A percentile compares a stretch with the other conserved stretches of the same genome.
These are phyloP conservation scores for Staphylotrichum tortipilum DNA, from an alignment of 495 filamentous ascomycete species.

Conservation along the genomic window DNA sequence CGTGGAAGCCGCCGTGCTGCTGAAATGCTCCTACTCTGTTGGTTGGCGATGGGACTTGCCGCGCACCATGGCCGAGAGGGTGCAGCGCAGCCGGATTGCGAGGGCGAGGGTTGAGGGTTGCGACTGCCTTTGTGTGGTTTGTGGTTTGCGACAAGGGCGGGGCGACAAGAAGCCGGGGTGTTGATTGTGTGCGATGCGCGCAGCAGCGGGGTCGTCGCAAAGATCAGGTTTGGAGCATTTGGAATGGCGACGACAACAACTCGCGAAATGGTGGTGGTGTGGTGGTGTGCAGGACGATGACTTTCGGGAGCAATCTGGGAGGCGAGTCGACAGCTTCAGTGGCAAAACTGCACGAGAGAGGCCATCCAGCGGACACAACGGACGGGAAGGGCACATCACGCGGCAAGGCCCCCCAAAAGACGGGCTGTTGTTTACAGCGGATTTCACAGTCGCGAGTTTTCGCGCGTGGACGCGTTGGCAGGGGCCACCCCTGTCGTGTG, in stretches of 20 bases:
- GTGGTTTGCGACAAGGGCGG: slow-evolving; percentile 5
- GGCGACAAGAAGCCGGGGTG: slow-evolving; percentile 7
- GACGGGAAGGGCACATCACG: slow-evolving; percentile 11
- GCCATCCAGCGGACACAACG: slow-evolving; percentile 7
- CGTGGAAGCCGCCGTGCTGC: not conserved
- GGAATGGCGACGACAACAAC: too few relatives aligned
- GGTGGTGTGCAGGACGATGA: too few relatives aligned
- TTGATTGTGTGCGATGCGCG: slow-evolving; percentile 13
- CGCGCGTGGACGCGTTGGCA: slow-evolving; percentile 17
- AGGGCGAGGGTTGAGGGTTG: too few relatives aligned
- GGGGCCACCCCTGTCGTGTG: slow-evolving; percentile 10
- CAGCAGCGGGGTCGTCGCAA: slow-evolving; percentile 22
- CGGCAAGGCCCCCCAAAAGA: slow-evolving; percentile 13
- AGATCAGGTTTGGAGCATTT: too few relatives aligned
- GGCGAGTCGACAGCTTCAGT: slow-evolving; percentile 1
- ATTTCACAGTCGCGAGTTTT: slow-evolving; percentile 16
- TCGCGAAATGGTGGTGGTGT: too few relatives aligned
- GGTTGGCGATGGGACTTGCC: slow-evolving; percentile 2
- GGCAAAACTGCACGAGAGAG: too few relatives aligned
- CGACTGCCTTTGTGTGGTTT: too few relatives aligned
- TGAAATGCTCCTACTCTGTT: slow-evolving; percentile 7
- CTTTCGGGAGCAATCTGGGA: too few relatives aligned
- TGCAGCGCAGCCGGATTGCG: too few relatives aligned
- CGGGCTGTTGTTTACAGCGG: slow-evolving; percentile 21
- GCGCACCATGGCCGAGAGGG: slow-evolving; percentile 11